A percentile compares a stretch with the other conserved stretches of the same genome.
Conservation (phyloP, 2,329 filamentous ascomycete genomes). For the Colletotrichum tabaci region DNA sequence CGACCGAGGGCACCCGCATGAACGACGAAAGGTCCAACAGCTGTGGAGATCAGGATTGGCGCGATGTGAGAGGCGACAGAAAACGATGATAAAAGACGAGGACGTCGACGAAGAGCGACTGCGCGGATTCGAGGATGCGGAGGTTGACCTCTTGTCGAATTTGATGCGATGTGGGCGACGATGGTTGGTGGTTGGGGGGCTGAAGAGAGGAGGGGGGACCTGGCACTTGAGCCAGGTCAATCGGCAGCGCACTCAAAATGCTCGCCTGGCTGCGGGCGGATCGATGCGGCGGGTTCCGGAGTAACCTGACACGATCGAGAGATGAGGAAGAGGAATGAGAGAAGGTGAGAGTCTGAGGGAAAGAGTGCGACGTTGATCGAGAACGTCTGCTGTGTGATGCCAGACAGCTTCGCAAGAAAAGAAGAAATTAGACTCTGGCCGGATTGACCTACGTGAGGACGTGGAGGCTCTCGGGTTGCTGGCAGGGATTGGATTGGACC, state of each 20-base stretch:
- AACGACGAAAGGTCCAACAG: conserved; percentile 12
- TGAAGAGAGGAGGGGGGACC: conserved; percentile 33
- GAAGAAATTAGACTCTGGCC: conserved; percentile 34
- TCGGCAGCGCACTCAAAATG: conserved; percentile 24
- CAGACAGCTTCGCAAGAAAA: conserved; percentile 21
- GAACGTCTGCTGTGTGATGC: conserved; percentile 15
- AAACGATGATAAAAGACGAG: not conserved
- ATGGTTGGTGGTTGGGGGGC: not conserved
- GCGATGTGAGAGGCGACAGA: conserved; percentile 2
- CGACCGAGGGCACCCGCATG: conserved; percentile 21
- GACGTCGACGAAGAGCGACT: not conserved
- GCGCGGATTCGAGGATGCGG: not conserved
- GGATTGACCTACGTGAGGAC: conserved; percentile 36
- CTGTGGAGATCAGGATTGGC: conserved; percentile 9
- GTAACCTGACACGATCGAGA: not conserved
- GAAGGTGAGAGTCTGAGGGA: not conserved
- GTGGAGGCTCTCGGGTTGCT: conserved; percentile 35
- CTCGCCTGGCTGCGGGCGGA: conserved; percentile 18
- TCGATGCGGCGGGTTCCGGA: conserved; percentile 6
- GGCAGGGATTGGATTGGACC: conserved; percentile 27
- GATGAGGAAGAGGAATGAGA: not conserved
- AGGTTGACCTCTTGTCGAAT: not conserved
- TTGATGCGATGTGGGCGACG: conserved; percentile 21
- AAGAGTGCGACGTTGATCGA: conserved; percentile 25
- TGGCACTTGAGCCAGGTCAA: conserved; percentile 38